These are phyloP conservation scores for Fimicolochytrium jonesii DNA, from an alignment of 192 early-diverging fungal genomes.

Conservation along the genomic window DNA sequence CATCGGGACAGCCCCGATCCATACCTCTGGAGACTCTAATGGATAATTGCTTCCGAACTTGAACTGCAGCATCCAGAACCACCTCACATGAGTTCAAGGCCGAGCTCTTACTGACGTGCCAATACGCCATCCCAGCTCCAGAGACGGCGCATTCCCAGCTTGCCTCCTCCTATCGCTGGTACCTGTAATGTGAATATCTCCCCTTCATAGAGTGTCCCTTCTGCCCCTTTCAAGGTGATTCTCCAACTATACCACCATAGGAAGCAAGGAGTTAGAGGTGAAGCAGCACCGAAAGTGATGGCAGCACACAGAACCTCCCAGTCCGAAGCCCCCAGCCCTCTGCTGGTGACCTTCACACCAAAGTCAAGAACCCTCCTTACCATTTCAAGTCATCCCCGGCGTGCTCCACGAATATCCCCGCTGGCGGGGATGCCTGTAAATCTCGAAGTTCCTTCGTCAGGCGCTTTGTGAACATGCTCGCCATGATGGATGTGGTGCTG, in stretches of 20 bases:
- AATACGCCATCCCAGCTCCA: too few relatives aligned
- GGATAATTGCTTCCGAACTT: conserved; percentile 46
- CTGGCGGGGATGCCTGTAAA: conserved; percentile 39
- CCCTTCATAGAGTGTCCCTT: conserved; percentile 39
- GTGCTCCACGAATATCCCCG: conserved; percentile 28
- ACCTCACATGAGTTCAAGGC: too few relatives aligned
- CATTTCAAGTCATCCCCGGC: conserved; percentile 34
- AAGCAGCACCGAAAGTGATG: background rate
- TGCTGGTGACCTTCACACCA: background rate
- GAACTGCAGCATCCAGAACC: conserved; percentile 38
- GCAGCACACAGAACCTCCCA: background rate
- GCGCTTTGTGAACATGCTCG: conserved; percentile 44
- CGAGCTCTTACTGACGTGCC: too few relatives aligned
- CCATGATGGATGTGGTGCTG: too few relatives aligned
- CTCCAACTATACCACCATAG: conserved; percentile 28
- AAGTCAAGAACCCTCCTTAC: conserved; percentile 1
- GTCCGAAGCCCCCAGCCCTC: background rate
- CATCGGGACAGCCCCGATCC: background rate
- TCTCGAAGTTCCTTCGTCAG: conserved; percentile 47
- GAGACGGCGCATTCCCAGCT: too few relatives aligned
- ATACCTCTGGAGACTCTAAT: conserved; percentile 46
- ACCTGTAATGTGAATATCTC: conserved; percentile 42
- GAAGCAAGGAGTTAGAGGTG: background rate
- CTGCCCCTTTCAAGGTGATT: conserved; percentile 32
- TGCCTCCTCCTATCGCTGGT: too few relatives aligned